Evolutionary conservation across 371 early-diverging fungal genomes (phyloP), one percentile per base, ranked within the genome.

Genomic region (Apophysomyces elegans): DNA sequence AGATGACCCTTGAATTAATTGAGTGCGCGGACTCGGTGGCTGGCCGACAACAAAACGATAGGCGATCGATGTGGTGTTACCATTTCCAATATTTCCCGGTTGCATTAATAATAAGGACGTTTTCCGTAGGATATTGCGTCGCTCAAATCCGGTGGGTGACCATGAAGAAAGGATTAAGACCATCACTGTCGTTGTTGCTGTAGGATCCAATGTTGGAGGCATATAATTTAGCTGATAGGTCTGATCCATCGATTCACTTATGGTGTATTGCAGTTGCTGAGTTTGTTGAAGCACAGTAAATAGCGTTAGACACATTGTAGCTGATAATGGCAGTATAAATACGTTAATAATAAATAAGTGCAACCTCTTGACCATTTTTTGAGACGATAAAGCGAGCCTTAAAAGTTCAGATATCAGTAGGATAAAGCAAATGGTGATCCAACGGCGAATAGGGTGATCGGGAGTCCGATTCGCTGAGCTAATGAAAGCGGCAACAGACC

Each of bases 21-120:
- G 81, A 5, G 68, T 63, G 11, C 75, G 73, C 5, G 79, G 61
- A 13, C 71, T 83, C 0, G 86, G 85, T 0, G 84, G 78, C 45
- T 86, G 84, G 5, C 88, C 87, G 4, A 88, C 37, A 1, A 88
- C 76, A 66, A 88, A 88, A 32, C 83, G 78, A 72, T 85, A 88
- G 0, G 76, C 66, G 35, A 77, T 70, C n/a, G 74, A 58, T 32
- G 73, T 62, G 18, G 65, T 57, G 16, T 67, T 61, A 13, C 71
- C 73, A 13, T 13, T 41, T 41, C 41, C 13, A 13, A 11, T 41
- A 13, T 41, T 41, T 11, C 64, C 58, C 43, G 65, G 50, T 37
- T 76, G 78, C 7, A 81, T 47, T 21, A 85, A 75, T 32, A 71
- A 69, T 11, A 83, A 60, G 0, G 79, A 73, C 0, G 85, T 75